A percentile compares a stretch with the other conserved stretches of the same genome.
Evolutionary conservation across 1,284 basidiomycete species (phyloP).

Genomic region (Mycosarcoma mackinlayi): DNA sequence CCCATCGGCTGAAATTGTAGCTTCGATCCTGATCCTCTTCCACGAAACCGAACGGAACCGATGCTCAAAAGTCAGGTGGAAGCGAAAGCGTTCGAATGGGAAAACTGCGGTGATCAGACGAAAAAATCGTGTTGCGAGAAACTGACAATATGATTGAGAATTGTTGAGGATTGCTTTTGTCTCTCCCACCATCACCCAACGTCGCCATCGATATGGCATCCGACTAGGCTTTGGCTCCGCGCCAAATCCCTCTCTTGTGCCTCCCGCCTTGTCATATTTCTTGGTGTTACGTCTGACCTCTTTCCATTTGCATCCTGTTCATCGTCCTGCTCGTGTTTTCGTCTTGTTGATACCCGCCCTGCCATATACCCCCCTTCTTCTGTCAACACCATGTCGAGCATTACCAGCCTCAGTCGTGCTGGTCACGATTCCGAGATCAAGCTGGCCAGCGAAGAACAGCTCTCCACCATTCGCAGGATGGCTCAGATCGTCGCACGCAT

Average conservation of each 20-base stretch:
- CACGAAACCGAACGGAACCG: too few relatives aligned
- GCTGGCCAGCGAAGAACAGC: constrained; percentile 58
- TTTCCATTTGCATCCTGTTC: constrained; percentile 6
- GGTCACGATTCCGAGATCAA: constrained; percentile 40
- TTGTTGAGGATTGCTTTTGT: background rate
- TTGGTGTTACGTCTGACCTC: constrained; percentile 25
- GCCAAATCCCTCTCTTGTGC: too few relatives aligned
- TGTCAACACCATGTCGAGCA: constrained; percentile 28
- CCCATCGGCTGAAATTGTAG: background rate
- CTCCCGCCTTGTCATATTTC: background rate
- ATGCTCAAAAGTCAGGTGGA: too few relatives aligned
- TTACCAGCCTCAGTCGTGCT: constrained; percentile 28
- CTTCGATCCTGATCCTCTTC: too few relatives aligned
- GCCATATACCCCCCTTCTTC: constrained; percentile 1
- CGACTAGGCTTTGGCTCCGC: constrained; percentile 12
- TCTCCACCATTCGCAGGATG: constrained; percentile 70
- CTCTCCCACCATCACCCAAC: constrained; percentile 9
- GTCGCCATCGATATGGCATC: constrained; percentile 19
- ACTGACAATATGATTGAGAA: too few relatives aligned
- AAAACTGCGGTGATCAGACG: too few relatives aligned
- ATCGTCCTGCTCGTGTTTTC: background rate
- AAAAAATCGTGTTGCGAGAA: too few relatives aligned
- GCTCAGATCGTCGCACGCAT: constrained; percentile 91
- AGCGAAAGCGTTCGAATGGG: too few relatives aligned
- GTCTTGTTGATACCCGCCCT: background rate